These are phyloP conservation scores for Angophora floribunda DNA, from an alignment of 345 rosid genomes.

Conservation along the genomic window DNA sequence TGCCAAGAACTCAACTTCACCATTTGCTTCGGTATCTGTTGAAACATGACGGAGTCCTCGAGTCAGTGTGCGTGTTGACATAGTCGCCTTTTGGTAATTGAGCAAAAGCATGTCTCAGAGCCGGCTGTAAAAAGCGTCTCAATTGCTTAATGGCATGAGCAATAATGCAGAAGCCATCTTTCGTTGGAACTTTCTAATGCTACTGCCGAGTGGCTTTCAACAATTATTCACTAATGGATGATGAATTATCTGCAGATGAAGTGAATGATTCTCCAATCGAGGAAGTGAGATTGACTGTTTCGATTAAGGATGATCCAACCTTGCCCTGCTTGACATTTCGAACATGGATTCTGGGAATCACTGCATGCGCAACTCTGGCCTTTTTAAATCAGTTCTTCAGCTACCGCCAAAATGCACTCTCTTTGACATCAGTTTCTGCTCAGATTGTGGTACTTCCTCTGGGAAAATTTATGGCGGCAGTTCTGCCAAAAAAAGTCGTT, in stretches of 20 bases:
- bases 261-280: conserved; percentile 34
- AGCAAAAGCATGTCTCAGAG: not conserved
- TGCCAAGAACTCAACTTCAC: not conserved
- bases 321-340: conserved; percentile 38
- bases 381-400: conserved; percentile 39
- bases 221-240: not conserved
- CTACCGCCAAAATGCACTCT: conserved; percentile 25
- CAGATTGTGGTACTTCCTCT: conserved; percentile 30
- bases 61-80: not conserved
- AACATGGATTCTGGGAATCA: conserved; percentile 32
- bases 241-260: conserved; percentile 10
- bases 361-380: conserved; percentile 17
- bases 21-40: not conserved
- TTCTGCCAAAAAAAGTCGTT: conserved; percentile 13
- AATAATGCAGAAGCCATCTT: not conserved
- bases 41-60: not conserved
- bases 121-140: not conserved
- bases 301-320: conserved; percentile 30
- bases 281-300: conserved; percentile 35
- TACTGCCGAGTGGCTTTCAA: not conserved
- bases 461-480: conserved; percentile 28
- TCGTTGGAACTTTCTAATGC: not conserved
- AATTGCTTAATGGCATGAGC: not conserved
- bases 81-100: not conserved
- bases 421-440: conserved; percentile 26